Conservation (phyloP, 805 yeast species). For the Ogataea haglerorum region DNA sequence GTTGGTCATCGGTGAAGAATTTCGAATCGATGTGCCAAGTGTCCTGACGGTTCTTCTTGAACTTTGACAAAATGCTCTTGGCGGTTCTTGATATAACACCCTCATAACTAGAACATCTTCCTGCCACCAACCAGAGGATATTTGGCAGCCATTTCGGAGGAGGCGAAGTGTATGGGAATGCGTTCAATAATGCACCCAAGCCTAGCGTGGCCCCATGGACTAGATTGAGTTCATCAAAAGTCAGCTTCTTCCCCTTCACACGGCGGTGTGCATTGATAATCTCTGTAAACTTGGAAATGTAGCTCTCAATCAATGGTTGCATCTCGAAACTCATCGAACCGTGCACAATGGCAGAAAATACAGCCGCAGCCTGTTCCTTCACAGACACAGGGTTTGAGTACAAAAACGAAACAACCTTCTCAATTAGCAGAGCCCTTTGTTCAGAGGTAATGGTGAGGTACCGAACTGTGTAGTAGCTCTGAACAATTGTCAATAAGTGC, state of each 20-base stretch:
- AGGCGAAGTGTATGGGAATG: constrained; percentile 88
- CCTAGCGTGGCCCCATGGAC: constrained; percentile 89
- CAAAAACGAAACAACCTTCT: constrained; percentile 49
- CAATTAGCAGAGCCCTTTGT: constrained; percentile 50
- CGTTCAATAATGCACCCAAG: constrained; percentile 80
- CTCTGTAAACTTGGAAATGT: constrained; percentile 43
- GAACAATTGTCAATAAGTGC: constrained; percentile 65
- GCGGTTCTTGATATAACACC: constrained; percentile 84
- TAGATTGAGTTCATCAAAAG: constrained; percentile 40
- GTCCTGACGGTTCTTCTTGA: constrained; percentile 89
- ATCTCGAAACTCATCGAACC: constrained; percentile 47
- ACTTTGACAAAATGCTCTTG: constrained; percentile 73
- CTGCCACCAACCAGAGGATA: constrained; percentile 65
- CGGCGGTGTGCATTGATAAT: constrained; percentile 36
- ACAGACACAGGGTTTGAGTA: constrained; percentile 69
- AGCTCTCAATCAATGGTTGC: constrained; percentile 39
- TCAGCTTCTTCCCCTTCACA: constrained; percentile 31
- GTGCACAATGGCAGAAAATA: constrained; percentile 80
- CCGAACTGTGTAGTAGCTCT: constrained; percentile 68
- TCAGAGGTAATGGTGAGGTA: constrained; percentile 47
- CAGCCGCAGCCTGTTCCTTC: constrained; percentile 65
- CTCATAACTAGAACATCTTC: constrained; percentile 64
- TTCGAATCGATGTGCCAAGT: constrained; percentile 91
- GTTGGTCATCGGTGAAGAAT: constrained; percentile 70
- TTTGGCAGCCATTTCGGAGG: constrained; percentile 89